A percentile compares a stretch with the other conserved stretches of the same genome.
These are phyloP conservation scores for Wickerhamomyces chambardii DNA, from an alignment of 805 yeast species.

Conservation along the genomic window DNA sequence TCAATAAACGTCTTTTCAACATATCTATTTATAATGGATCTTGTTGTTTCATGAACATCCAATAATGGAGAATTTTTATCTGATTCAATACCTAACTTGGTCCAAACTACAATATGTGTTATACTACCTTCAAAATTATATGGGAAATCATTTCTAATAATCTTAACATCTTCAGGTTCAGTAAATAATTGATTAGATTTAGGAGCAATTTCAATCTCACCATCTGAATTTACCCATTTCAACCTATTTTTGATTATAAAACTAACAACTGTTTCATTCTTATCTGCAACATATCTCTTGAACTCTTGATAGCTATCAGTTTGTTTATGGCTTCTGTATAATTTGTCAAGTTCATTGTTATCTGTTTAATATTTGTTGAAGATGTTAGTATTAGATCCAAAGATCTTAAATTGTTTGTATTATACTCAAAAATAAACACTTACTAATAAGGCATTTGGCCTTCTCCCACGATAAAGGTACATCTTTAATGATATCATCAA, in stretches of 20 bases:
- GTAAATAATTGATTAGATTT: slow-evolving; percentile 14
- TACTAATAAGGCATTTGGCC: no score
- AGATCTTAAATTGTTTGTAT: neutral
- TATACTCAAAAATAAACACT: no score
- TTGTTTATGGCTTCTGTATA: slow-evolving; percentile 38
- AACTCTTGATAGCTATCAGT: slow-evolving; percentile 36
- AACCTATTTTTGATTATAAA: slow-evolving; percentile 38
- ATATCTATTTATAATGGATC: slow-evolving; percentile 35
- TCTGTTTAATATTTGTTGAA: no score
- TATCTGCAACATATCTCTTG: slow-evolving; percentile 27
- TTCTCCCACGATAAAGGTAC: no score
- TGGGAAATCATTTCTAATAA: slow-evolving; percentile 55
- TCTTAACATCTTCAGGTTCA: slow-evolving; percentile 22
- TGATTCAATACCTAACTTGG: slow-evolving; percentile 37
- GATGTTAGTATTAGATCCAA: no score
- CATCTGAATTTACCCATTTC: slow-evolving; percentile 35
- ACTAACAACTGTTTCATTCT: slow-evolving; percentile 34
- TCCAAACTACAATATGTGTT: slow-evolving; percentile 59
- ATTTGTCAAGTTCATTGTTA: slow-evolving; percentile 32
- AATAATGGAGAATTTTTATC: slow-evolving; percentile 44
- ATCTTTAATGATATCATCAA: no score
- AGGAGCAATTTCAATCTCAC: slow-evolving; percentile 6
- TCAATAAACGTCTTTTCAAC: slow-evolving; percentile 34
- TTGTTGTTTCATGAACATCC: slow-evolving; percentile 24
- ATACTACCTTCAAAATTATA: slow-evolving; percentile 46